Evolutionary conservation across 2,329 filamentous ascomycete species (phyloP).

Genomic region (Paramyrothecium roridum): DNA sequence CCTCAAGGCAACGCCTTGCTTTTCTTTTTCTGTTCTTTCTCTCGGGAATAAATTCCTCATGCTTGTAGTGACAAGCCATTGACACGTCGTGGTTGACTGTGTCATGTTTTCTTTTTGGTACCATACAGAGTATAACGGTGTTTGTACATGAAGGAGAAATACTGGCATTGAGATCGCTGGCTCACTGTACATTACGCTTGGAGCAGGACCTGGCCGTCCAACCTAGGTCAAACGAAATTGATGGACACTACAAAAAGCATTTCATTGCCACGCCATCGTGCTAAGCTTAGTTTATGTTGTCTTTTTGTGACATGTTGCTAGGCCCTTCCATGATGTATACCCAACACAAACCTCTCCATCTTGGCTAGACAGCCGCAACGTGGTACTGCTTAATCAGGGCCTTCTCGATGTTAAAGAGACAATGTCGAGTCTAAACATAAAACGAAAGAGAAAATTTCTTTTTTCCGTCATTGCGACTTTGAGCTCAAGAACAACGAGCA

Average conservation of each 20-base stretch:
- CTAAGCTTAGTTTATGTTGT: too few relatives aligned
- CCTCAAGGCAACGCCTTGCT: conserved; percentile 16
- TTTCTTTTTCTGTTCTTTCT: conserved; percentile 5
- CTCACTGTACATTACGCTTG: conserved; percentile 12
- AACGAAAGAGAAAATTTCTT: too few relatives aligned
- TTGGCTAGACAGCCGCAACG: too few relatives aligned
- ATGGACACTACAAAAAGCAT: background rate
- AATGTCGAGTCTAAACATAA: too few relatives aligned
- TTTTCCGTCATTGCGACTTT: too few relatives aligned
- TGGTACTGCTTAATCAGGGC: too few relatives aligned
- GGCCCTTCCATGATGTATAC: too few relatives aligned
- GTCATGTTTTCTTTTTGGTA: background rate
- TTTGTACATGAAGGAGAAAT: conserved; percentile 3
- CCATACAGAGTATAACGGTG: background rate
- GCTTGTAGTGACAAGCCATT: background rate
- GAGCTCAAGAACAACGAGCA: too few relatives aligned
- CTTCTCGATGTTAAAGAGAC: too few relatives aligned
- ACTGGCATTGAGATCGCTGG: conserved; percentile 6
- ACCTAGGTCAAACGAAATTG: background rate
- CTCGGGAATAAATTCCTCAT: background rate
- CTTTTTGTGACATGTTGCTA: too few relatives aligned
- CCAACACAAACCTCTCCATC: too few relatives aligned
- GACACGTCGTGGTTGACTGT: background rate
- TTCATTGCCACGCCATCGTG: background rate
- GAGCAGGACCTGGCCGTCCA: background rate